These are phyloP conservation scores for Groenewaldozyma tartarivorans DNA, from an alignment of 805 yeast species.

Conservation along the genomic window DNA sequence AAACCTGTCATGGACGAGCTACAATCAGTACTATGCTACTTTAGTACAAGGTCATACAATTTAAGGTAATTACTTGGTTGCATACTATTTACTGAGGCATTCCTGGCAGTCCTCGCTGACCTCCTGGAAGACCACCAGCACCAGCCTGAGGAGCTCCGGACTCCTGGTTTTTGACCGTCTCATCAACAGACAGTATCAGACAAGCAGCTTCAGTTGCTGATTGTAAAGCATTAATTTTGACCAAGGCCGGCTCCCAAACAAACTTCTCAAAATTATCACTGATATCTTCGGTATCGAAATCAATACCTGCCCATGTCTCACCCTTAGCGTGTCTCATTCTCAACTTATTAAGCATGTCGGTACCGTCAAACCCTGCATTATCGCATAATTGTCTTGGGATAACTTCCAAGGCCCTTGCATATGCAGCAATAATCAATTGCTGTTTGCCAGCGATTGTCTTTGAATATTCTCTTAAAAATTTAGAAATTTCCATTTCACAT, in stretches of 20 bases:
- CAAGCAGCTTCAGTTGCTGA: conserved; percentile 97
- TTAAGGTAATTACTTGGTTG: no score
- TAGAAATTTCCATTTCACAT: conserved; percentile 93
- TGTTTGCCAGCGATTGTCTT: conserved; percentile 90
- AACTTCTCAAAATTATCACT: conserved; percentile 77
- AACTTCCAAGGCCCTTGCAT: conserved; percentile 88
- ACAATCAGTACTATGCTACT: no score
- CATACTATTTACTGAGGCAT: conserved; percentile 9
- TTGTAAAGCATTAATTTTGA: conserved; percentile 85
- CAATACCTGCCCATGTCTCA: conserved; percentile 86
- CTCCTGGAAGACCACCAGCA: conserved; percentile 14
- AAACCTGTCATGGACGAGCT: no score
- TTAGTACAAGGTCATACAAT: no score
- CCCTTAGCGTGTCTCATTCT: conserved; percentile 94
- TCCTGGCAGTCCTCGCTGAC: conserved; percentile 13
- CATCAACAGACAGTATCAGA: conserved; percentile 88
- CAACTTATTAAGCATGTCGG: conserved; percentile 82
- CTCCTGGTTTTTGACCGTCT: conserved; percentile 49
- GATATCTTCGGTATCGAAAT: conserved; percentile 71
- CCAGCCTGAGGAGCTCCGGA: conserved; percentile 29
- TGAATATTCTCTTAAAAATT: conserved; percentile 76
- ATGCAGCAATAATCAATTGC: conserved; percentile 84
- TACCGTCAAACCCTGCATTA: conserved; percentile 97
- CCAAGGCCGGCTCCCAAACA: conserved; percentile 97
- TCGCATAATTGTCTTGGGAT: conserved; percentile 97